phyloP scores from a whole-genome alignment of 2,329 filamentous ascomycete genomes.

The Coniosporium tulheliwenetii region DNA sequence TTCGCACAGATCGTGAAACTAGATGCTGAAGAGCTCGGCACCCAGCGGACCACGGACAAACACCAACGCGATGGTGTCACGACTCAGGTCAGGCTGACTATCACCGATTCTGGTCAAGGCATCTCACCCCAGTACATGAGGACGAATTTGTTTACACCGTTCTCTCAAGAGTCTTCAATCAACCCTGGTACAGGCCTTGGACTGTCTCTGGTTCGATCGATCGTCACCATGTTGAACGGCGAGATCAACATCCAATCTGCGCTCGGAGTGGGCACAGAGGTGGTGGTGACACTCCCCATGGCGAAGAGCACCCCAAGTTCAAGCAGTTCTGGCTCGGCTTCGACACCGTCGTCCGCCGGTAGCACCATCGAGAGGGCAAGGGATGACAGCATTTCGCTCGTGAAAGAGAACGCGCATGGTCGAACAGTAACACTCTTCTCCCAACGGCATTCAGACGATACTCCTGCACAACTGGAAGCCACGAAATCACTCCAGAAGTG shows the following conservation, averaged over 20 bases:
- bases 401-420: constrained; percentile 3
- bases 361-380: constrained; percentile 7
- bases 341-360: constrained; percentile 5
- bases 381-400: constrained; percentile 5
- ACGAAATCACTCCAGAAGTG: constrained; percentile 1
- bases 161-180: constrained; percentile 47
- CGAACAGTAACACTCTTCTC: constrained; percentile 4
- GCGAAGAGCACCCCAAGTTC: background rate
- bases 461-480: background rate
- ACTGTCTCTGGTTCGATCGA: constrained; percentile 43
- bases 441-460: constrained; percentile 1
- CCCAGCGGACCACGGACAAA: background rate
- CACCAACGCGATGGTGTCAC: background rate
- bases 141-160: constrained; percentile 45
- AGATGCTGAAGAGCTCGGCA: constrained; percentile 1
- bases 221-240: constrained; percentile 45
- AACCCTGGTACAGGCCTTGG: constrained; percentile 48
- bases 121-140: constrained; percentile 48
- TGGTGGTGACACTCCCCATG: constrained; percentile 4
- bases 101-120: constrained; percentile 50
- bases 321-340: constrained; percentile 2
- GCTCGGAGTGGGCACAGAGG: constrained; percentile 1
- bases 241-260: constrained; percentile 32
- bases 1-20: constrained; percentile 3
- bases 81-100: constrained; percentile 24